Percentiles rank a stretch among this genome's conserved stretches.
These are phyloP conservation scores for Salix exigua DNA, from an alignment of 345 rosid species.

Conservation along the genomic window DNA sequence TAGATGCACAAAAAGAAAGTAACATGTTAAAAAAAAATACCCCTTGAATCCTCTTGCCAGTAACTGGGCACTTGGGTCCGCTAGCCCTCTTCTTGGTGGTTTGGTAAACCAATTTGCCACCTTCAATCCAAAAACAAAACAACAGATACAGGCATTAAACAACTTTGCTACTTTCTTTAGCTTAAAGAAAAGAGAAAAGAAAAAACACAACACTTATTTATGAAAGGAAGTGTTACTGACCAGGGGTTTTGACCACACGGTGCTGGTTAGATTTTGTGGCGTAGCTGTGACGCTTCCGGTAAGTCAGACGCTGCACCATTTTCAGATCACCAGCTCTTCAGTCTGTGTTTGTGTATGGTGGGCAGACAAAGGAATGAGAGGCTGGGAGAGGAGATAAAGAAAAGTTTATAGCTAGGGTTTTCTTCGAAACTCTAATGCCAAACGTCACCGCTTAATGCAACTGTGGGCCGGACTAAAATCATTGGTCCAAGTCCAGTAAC, in stretches of 20 bases:
- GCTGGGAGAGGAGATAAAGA: background rate
- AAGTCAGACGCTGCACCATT: conserved; percentile 93
- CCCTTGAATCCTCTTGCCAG: conserved; percentile 39
- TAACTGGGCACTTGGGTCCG: conserved; percentile 32
- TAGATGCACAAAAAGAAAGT: background rate
- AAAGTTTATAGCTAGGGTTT: background rate
- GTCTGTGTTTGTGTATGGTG: background rate
- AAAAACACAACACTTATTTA: background rate
- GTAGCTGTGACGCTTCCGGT: conserved; percentile 83
- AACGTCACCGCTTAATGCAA: background rate
- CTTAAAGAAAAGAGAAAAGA: background rate
- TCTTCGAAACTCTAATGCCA: background rate
- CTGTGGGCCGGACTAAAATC: background rate
- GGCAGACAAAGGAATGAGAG: background rate
- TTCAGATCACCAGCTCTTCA: background rate
- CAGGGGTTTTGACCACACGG: conserved; percentile 86
- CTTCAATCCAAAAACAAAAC: background rate
- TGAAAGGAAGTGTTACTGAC: conserved; percentile 27
- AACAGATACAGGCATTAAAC: background rate
- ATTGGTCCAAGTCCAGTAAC: background rate
- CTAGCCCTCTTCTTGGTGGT: conserved; percentile 35
- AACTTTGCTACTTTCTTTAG: background rate
- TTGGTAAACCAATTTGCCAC: conserved; percentile 32
- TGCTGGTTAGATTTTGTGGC: conserved; percentile 96
- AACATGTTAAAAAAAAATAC: background rate